Conservation (phyloP, 1,284 basidiomycete species). For the Pseudozyma thailandica region DNA sequence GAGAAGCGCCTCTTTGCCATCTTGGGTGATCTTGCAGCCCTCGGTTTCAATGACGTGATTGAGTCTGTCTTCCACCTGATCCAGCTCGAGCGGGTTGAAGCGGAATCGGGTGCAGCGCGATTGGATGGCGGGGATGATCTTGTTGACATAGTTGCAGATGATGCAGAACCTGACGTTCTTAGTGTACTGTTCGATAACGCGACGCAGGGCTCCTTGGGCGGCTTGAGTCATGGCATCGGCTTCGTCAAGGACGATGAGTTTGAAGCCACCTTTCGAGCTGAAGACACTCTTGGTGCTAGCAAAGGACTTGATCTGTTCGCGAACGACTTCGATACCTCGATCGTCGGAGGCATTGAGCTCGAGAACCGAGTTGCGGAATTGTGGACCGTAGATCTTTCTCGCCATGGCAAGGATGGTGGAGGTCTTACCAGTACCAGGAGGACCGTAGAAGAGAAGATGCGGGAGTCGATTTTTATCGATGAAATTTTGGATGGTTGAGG, state of each 20-base stretch:
- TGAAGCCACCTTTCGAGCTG: slow-evolving; percentile 74
- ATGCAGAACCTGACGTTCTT: slow-evolving; percentile 99
- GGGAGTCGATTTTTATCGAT: slow-evolving; percentile 94
- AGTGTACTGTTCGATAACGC: slow-evolving; percentile 94
- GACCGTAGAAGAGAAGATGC: slow-evolving; percentile 96
- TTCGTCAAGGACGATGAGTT: slow-evolving; percentile 97
- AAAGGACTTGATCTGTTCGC: slow-evolving; percentile 98
- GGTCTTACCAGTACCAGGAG: slow-evolving; percentile 96
- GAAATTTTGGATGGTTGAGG: slow-evolving; percentile 74
- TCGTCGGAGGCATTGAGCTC: slow-evolving; percentile 99
- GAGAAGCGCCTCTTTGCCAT: slow-evolving; percentile 87
- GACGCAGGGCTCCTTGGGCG: slow-evolving; percentile 81
- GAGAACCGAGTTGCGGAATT: slow-evolving; percentile 87
- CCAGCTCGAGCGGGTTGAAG: slow-evolving; percentile 91
- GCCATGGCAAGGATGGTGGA: slow-evolving; percentile 97
- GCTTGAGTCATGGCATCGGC: slow-evolving; percentile 99
- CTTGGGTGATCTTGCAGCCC: slow-evolving; percentile 82
- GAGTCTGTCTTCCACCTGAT: slow-evolving; percentile 85
- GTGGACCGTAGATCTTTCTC: slow-evolving; percentile 85
- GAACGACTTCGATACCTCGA: slow-evolving; percentile 95
- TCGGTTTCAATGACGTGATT: slow-evolving; percentile 84
- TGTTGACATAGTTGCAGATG: slow-evolving; percentile 99
- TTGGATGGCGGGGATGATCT: slow-evolving; percentile 97
- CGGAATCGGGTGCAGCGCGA: slow-evolving; percentile 94
- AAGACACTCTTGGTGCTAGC: slow-evolving; percentile 91